Conservation (phyloP, 805 yeast genomes). For the Teunomyces gatunensis region DNA sequence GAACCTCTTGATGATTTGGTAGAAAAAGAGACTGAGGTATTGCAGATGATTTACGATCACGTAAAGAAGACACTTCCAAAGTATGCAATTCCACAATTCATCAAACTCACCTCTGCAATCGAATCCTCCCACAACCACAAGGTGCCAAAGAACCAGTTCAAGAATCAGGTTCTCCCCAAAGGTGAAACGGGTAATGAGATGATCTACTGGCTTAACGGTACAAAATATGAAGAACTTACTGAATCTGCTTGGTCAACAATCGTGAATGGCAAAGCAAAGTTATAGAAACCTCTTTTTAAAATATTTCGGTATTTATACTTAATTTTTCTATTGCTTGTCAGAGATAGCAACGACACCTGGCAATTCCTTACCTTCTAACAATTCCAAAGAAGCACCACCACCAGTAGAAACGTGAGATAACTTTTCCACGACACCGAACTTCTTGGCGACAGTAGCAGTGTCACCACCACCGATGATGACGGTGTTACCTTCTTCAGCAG, state of each 20-base stretch:
- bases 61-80: conserved; percentile 56
- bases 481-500: conserved; percentile 85
- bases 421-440: conserved; percentile 94
- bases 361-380: conserved; percentile 96
- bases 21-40: conserved; percentile 34
- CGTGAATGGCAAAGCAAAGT: conserved; percentile 37
- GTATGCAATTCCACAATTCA: conserved; percentile 82
- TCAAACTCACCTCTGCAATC: conserved; percentile 62
- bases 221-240: conserved; percentile 56
- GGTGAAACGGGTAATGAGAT: conserved; percentile 59
- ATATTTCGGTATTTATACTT: conserved; percentile 5
- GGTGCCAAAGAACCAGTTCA: conserved; percentile 65
- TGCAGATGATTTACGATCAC: conserved; percentile 29
- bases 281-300: conserved; percentile 15
- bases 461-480: conserved; percentile 99
- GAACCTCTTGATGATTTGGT: conserved; percentile 45
- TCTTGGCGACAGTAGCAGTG: conserved; percentile 98
- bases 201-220: conserved; percentile 67
- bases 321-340: conserved; percentile 44
- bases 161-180: conserved; percentile 66
- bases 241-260: conserved; percentile 52
- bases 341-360: conserved; percentile 97
- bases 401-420: conserved; percentile 98
- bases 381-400: conserved; percentile 99
- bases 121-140: conserved; percentile 79